These are phyloP conservation scores for Xerocomus spinulosus DNA, from an alignment of 768 basidiomycete species.

Conservation along the genomic window DNA sequence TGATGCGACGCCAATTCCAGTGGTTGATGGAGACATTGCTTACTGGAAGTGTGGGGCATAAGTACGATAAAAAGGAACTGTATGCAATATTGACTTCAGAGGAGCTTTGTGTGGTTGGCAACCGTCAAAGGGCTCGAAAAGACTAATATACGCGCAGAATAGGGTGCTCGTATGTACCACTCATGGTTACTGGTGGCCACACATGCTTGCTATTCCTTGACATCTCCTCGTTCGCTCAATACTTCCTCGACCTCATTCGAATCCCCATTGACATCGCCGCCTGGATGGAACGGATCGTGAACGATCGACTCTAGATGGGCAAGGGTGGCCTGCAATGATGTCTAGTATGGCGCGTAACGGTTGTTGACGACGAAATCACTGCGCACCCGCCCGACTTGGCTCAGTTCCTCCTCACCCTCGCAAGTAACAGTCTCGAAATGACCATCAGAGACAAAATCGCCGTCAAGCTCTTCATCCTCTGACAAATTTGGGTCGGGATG, in stretches of 20 bases:
- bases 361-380: constrained; percentile 74
- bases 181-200: neutral
- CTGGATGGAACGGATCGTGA: constrained; percentile 40
- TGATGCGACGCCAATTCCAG: constrained; percentile 33
- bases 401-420: constrained; percentile 66
- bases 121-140: neutral
- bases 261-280: constrained; percentile 14
- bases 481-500: constrained; percentile 62
- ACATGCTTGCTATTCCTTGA: constrained; percentile 4
- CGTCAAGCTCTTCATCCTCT: constrained; percentile 46
- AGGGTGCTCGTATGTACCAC: no score
- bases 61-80: constrained; percentile 7
- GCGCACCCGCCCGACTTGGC: constrained; percentile 91
- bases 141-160: no score
- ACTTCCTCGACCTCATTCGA: constrained; percentile 13
- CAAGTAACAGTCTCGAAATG: constrained; percentile 49
- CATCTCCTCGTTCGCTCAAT: constrained; percentile 12
- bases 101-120: constrained; percentile 9
- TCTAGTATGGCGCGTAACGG: constrained; percentile 87
- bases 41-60: constrained; percentile 82
- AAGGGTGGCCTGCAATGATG: constrained; percentile 63
- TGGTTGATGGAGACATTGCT: constrained; percentile 86
- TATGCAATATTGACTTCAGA: constrained; percentile 7
- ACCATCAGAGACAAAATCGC: constrained; percentile 51
- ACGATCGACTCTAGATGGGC: constrained; percentile 82